Base-by-base conservation (phyloP, 345 rosid species). In the Euclidium syriacum region DNA sequence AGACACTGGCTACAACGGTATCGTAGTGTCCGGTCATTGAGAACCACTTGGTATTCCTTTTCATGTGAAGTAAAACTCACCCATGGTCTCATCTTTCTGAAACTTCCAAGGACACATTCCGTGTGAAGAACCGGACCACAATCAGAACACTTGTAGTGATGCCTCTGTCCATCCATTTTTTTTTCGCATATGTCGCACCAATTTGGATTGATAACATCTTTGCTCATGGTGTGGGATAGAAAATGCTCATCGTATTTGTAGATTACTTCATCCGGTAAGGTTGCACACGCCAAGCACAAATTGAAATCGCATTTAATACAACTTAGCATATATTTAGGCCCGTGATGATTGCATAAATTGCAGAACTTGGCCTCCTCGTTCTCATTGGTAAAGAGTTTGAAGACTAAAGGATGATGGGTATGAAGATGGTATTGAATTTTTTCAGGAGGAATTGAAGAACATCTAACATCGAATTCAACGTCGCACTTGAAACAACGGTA, bases 211-310 rank as follows among this genome's bases (percentile, higher is more conserved):
- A 2, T 14, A 41, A 6, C 9, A 35, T 16, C 15, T 38, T 56
- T 16, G 38, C 8, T 8, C 24, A 43, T 4, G 2, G 26, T 26
- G 18, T 16, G 26, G 18, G 15, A 11, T 7, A 58, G 50, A 12
- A 18, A 19, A 41, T 58, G 63, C 25, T 41, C 63, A 41, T 58
- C 63, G 8, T 58, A 58, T 38, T 58, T 58, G 50, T 40, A 57
- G 3, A 10, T 18, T 2, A 18, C 25, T 12, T 40, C 3, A 12
- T 0, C 0, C 4, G 62, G 50, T 27, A 29, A 40, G 25, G 50
- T 26, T 57, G 62, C 50, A 27, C 62, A 57, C 4, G 38, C 5
- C 0, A 41, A 11, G 11, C 62, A 57, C 26, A 57, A 3, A 0
- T 26, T 12, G 15, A 57, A 40, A 6, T 4, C 7, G 12, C 62